Conservation (phyloP, 352 stramenopile genomes). For the Pythium phragmiticola region DNA sequence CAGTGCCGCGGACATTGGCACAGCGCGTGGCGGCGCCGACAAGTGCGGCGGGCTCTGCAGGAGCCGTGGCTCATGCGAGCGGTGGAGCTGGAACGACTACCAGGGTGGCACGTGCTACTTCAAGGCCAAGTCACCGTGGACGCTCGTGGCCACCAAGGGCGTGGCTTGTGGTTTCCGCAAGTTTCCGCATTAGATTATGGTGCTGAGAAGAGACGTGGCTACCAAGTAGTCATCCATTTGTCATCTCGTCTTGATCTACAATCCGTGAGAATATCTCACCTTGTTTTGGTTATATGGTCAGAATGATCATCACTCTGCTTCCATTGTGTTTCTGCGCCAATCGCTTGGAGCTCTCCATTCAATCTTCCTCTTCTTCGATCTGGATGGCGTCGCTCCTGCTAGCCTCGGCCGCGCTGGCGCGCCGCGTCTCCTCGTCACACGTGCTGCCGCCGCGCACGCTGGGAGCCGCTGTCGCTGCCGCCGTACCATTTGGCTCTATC, state of each 20-base stretch:
- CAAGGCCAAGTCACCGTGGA: constrained; percentile 22
- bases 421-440: constrained; percentile 10
- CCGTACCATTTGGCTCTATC: background rate
- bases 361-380: background rate
- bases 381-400: constrained; percentile 14
- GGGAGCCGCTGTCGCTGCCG: background rate
- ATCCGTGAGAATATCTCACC: background rate
- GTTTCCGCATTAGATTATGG: constrained; percentile 8
- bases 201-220: background rate
- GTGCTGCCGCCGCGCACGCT: background rate
- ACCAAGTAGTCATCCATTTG: background rate
- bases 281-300: background rate
- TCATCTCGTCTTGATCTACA: background rate
- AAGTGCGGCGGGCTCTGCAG: constrained; percentile 23
- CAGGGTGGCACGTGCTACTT: constrained; percentile 26
- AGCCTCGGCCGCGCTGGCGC: constrained; percentile 20
- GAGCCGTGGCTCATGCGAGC: constrained; percentile 15
- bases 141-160: constrained; percentile 8
- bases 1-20: constrained; percentile 12
- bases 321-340: background rate
- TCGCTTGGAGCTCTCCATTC: background rate
- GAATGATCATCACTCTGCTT: background rate
- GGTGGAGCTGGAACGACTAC: constrained; percentile 29
- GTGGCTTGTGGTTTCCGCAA: constrained; percentile 27
- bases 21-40: constrained; percentile 20